A percentile compares a stretch with the other conserved stretches of the same genome.
These are phyloP conservation scores for Dictyostelium firmibasis DNA, from an alignment of 78 protist genomes.

Conservation along the genomic window DNA sequence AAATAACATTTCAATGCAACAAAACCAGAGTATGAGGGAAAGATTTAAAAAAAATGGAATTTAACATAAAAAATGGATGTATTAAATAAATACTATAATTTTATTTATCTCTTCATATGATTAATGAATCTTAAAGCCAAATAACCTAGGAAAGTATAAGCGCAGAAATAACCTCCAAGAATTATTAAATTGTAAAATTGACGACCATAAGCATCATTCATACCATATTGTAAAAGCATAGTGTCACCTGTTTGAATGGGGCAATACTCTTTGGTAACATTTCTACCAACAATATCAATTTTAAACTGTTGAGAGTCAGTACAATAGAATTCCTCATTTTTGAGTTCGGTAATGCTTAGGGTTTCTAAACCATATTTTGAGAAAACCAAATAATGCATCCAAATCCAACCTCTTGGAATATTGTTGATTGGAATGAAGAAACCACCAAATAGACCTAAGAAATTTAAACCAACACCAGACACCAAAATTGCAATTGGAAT, in stretches of 20 bases:
- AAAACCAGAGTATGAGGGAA: too few species aligned
- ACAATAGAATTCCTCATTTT: slow-evolving; percentile 1
- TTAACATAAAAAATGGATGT: too few species aligned
- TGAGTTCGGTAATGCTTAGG: slow-evolving; percentile 11
- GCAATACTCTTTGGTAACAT: not conserved
- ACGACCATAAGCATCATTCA: not conserved
- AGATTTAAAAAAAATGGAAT: too few species aligned
- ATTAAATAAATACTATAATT: not conserved
- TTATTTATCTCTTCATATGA: slow-evolving; percentile 49
- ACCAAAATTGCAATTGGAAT: slow-evolving; percentile 43
- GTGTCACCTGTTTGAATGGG: slow-evolving; percentile 32
- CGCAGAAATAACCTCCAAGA: slow-evolving; percentile 18
- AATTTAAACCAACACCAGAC: slow-evolving; percentile 39
- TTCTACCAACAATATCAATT: not conserved
- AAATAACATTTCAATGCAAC: too few species aligned
- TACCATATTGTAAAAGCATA: slow-evolving; percentile 37
- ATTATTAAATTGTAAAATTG: slow-evolving; percentile 21
- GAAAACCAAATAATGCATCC: slow-evolving; percentile 45
- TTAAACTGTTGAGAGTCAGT: not conserved
- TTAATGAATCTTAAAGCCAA: slow-evolving; percentile 40
- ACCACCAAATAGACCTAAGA: slow-evolving; percentile 68
- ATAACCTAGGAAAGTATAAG: slow-evolving; percentile 1
- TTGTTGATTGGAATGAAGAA: slow-evolving; percentile 27
- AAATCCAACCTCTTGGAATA: slow-evolving; percentile 44
- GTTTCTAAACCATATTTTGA: slow-evolving; percentile 61